Conservation (phyloP, 352 stramenopile genomes). For the Aphanomyces stellatus region DNA sequence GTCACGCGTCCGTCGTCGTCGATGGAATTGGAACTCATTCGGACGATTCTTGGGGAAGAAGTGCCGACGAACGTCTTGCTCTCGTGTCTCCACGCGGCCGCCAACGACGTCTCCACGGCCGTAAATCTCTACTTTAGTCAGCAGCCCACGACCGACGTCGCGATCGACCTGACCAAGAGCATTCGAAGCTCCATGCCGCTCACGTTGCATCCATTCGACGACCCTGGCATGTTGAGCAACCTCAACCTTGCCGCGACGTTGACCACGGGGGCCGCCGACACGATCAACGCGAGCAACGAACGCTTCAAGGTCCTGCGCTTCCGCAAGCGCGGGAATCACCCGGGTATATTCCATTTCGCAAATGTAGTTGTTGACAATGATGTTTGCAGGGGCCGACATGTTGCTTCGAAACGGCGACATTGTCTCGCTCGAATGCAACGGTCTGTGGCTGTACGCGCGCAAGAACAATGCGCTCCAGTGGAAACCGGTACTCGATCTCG, state of each 20-base stretch:
- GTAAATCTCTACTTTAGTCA: constrained; percentile 84
- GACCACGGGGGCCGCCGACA: constrained; percentile 60
- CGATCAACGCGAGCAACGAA: constrained; percentile 74
- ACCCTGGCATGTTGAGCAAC: constrained; percentile 76
- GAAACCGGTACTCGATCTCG: constrained; percentile 48
- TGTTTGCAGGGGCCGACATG: constrained; percentile 35
- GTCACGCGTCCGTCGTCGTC: neutral
- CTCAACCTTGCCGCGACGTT: constrained; percentile 78
- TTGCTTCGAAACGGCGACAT: constrained; percentile 77
- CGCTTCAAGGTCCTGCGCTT: constrained; percentile 75
- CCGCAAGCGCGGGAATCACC: constrained; percentile 64
- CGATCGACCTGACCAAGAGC: neutral
- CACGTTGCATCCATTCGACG: constrained; percentile 57
- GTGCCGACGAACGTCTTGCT: constrained; percentile 80
- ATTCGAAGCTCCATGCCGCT: constrained; percentile 34
- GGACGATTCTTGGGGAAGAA: constrained; percentile 79
- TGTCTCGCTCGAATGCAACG: constrained; percentile 82
- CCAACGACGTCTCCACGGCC: constrained; percentile 74
- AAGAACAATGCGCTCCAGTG: constrained; percentile 69
- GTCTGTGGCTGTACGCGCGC: constrained; percentile 58
- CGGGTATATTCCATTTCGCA: constrained; percentile 18
- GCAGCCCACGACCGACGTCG: constrained; percentile 11
- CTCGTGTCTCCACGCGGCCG: constrained; percentile 70
- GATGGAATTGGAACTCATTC: constrained; percentile 75
- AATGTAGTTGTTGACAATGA: neutral